Evolutionary conservation across 139 green algal species (phyloP), one percentile per base, ranked within the genome.

Genomic region (Volvox africanus): DNA sequence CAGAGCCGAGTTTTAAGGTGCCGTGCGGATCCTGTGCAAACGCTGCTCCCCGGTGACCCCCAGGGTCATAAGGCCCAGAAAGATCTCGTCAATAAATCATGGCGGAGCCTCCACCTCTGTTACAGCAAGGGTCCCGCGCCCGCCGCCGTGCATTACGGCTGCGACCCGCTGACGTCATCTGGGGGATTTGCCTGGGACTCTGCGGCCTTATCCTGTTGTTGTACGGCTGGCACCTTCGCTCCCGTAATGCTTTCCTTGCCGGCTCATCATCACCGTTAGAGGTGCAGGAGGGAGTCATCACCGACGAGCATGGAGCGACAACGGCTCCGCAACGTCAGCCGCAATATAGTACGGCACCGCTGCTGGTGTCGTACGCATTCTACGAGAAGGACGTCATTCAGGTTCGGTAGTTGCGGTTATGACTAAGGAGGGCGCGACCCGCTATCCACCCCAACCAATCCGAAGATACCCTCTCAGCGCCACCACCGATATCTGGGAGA

Each of bases 351-450:
- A 50, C n/a, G 2, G 82, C 82, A 2, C 93, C 89, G 2, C 79
- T 97, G 16, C 92, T 97, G 12, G 94, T 97, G 28, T 95, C 91
- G 18, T 97, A 97, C 61, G 92, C 94, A 6, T 97, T 95, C 82
- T 97, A 94, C 82, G 94, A 97, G 77, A 97, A 97, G 83, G 96
- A 97, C 77, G 36, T 78, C 6, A 86, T 96, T 6, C 96, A 97
- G 94, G 82, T 37, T 55, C 44, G 44, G 44, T 55, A 55, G 44
- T 55, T 55, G 9, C 44, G 44, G 44, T 55, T 55, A 55, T 73
- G 65, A 73, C 24, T 73, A 28, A 6, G 65, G 65, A 6, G 65
- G 24, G 6, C 11, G 65, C 21, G 21, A 6, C 21, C 65, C 24
- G 12, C 65, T 73, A 24, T 24, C 21, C 65, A 73, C 3, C 24